A percentile compares a stretch with the other conserved stretches of the same genome.
Conservation (phyloP, 148 eudicot species). For the Fallopia convolvulus region DNA sequence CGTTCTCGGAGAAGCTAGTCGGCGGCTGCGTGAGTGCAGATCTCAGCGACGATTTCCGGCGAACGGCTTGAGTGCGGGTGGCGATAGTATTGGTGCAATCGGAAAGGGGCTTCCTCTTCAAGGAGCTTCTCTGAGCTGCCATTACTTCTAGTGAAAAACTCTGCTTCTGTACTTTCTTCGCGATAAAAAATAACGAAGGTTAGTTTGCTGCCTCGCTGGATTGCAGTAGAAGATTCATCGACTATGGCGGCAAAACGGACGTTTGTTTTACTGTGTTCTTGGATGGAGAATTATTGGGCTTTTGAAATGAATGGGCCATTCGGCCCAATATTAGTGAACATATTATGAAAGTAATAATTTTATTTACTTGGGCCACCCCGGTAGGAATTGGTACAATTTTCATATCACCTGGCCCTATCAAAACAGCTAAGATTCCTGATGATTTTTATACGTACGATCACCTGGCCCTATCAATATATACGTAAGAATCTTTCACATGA, state of each 20-base stretch:
- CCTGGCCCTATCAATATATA: too few species aligned
- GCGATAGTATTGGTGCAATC: conserved; percentile 16
- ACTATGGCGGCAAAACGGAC: conserved; percentile 2
- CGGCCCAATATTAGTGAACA: background rate
- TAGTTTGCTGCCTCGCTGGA: background rate
- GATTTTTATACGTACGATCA: too few species aligned
- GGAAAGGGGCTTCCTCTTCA: conserved; percentile 19
- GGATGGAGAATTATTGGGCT: background rate
- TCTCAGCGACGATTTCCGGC: conserved; percentile 9
- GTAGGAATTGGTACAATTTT: too few species aligned
- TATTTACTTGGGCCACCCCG: too few species aligned
- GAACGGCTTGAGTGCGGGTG: background rate
- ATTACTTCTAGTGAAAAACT: background rate
- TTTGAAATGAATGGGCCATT: background rate
- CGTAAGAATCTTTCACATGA: too few species aligned
- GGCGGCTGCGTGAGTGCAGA: background rate
- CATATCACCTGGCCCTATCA: too few species aligned
- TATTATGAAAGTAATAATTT: background rate
- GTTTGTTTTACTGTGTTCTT: background rate
- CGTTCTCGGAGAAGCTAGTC: background rate
- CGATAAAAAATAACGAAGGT: background rate
- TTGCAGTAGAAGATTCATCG: background rate
- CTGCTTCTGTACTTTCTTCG: background rate
- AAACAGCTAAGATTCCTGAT: too few species aligned
- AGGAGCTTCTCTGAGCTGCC: conserved; percentile 16